Evolutionary conservation across 2,329 filamentous ascomycete species (phyloP).

Genomic region (Xylariaceae sp.): DNA sequence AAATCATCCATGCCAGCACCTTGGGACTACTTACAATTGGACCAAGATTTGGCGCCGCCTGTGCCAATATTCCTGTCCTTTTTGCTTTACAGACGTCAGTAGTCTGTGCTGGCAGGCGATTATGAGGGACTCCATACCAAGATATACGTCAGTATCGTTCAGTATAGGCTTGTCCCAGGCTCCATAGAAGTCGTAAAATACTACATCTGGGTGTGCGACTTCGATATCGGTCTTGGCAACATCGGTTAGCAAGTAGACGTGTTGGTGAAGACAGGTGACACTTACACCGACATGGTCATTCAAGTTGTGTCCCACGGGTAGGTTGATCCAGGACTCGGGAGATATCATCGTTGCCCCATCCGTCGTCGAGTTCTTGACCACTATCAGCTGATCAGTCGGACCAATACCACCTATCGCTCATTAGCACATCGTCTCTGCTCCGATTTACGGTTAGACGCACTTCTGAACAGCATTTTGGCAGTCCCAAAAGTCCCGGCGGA

Average conservation of each 20-base stretch:
- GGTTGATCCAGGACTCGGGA: conserved; percentile 47
- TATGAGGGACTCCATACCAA: conserved; percentile 26
- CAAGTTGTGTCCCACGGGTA: conserved; percentile 54
- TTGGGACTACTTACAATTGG: conserved; percentile 38
- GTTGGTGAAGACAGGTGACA: neutral
- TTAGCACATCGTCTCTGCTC: conserved; percentile 1
- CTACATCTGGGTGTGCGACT: conserved; percentile 37
- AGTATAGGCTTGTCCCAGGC: conserved; percentile 47
- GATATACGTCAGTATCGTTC: conserved; percentile 38
- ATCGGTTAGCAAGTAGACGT: neutral
- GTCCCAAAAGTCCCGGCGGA: conserved; percentile 64
- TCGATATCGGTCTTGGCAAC: conserved; percentile 38
- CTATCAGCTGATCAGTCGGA: conserved; percentile 51
- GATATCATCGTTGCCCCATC: conserved; percentile 47
- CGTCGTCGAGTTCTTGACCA: conserved; percentile 40
- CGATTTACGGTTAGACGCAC: conserved; percentile 53
- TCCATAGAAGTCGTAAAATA: conserved; percentile 60
- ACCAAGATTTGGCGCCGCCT: conserved; percentile 60
- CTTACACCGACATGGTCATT: conserved; percentile 47
- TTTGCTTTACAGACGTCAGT: conserved; percentile 22
- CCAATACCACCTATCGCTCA: conserved; percentile 48
- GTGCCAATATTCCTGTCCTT: conserved; percentile 44
- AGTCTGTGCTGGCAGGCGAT: neutral
- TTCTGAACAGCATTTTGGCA: conserved; percentile 62
- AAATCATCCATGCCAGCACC: neutral